Base-by-base conservation (phyloP, 768 basidiomycete species). In the Rhizopogon vulgaris region DNA sequence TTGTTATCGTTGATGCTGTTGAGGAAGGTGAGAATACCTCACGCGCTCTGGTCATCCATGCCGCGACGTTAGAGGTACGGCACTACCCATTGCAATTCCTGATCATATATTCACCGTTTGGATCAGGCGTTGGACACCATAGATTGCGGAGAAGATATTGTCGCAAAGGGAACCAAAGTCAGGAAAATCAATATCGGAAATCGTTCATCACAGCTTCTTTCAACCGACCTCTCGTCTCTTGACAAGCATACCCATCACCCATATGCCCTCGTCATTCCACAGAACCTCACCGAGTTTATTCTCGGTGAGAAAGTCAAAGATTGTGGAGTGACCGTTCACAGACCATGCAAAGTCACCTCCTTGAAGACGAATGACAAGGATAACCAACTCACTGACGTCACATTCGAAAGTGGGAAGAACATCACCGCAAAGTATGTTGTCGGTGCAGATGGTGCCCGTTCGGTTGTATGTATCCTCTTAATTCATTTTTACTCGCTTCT, bases 391-490 rank as follows among this genome's bases (percentile, higher is more conserved):
- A 68, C 60, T 6, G 69, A 76, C 12, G 77, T 76, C n/a, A 56
- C 61, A 0, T 78, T 82, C 55, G 76, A 79, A 28, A 68, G 71
- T 41, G 78, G 79, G 3, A 69, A 69, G 34, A 58, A 64, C 11
- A 69, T 80, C 36, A 69, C 61, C 3, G 61, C 78, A 12, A 70
- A 69, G 32, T 79, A 78, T 58, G 72, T 80, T 4, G 57, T 80
- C 30, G 79, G 75, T 22, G 78, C 79, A 5, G 79, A 82, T 57
- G 79, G 80, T 3, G 64, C 76, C 3, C 69, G 60, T 52, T 81
- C 78, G 0, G 56, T 60, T 32, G 79, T 79, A 57, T 45, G 69
- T 59, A 55, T 45, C 6, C 22, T 27, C n/a, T 14, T 9, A 3
- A 49, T 27, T 32, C 34, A 11, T 6, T 8, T 45, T 25, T n/a